Evolutionary conservation across 1,284 basidiomycete species (phyloP), one percentile per base, ranked within the genome.

Genomic region (Paramarasmius palmivorus): DNA sequence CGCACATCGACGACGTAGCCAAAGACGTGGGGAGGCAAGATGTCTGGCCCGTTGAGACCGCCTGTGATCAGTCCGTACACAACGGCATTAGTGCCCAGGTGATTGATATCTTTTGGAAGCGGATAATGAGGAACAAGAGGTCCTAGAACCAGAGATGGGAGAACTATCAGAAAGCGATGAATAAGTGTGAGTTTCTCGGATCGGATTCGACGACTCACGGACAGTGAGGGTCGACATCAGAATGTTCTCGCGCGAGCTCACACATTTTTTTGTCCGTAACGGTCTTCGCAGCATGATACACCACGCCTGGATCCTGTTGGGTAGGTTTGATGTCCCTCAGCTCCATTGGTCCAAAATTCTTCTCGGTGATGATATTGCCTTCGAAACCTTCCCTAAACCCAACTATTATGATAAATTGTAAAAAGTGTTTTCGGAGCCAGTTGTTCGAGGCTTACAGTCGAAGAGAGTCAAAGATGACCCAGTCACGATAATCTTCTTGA

Each of bases 401-500:
- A 19, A 41, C 53, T 55, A 19, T 4, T 23, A 26, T 9, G n/a
- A 26, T n/a, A n/a, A n/a, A n/a, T n/a, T n/a, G n/a, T n/a, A n/a
- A n/a, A n/a, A n/a, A n/a, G n/a, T n/a, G n/a, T n/a, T n/a, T n/a
- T n/a, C n/a, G 15, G 8, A 22, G 23, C 23, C 44, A 50, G 29
- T n/a, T n/a, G n/a, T n/a, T 19, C n/a, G 29, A 8, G 17, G 34
- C 40, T 37, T 32, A 53, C 51, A 22, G 45, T 65, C 60, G 22
- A 64, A 42, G 6, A 65, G 49, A 15, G 61, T 54, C 8, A 59
- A 61, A 25, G 68, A 61, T 8, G 64, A 64, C 54, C 68, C 65
- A 1, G 69, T 71, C 15, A 66, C 60, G 5, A 71, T 64, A 19
- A 69, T 56, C 51, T 68, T 70, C 55, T 62, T 64, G 23, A 70